phyloP scores from a whole-genome alignment of 2,329 filamentous ascomycete species.

The Biscogniauxia mediterranea region DNA sequence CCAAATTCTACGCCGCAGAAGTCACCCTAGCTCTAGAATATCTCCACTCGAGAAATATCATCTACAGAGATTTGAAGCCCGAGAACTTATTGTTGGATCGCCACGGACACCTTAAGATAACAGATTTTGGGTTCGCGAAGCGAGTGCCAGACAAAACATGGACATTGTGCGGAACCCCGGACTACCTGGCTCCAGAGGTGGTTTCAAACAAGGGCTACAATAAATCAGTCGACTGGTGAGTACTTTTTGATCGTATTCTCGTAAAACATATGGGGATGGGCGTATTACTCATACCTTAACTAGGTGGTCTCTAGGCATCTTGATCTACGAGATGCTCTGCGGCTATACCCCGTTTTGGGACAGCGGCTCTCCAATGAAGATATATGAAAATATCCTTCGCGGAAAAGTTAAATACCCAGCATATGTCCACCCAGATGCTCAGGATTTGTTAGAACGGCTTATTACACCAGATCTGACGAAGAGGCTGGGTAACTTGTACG shows the following conservation, averaged over 20 bases:
- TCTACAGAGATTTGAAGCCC: constrained; percentile 95
- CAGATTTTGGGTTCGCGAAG: constrained; percentile 98
- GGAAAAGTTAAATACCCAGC: constrained; percentile 95
- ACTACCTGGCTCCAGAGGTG: constrained; percentile 96
- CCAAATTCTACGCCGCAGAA: constrained; percentile 98
- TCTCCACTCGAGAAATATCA: constrained; percentile 90
- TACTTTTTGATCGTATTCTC: constrained; percentile 20
- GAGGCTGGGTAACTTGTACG: constrained; percentile 89
- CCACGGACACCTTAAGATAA: constrained; percentile 94
- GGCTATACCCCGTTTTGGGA: constrained; percentile 99
- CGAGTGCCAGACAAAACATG: constrained; percentile 98
- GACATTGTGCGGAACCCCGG: constrained; percentile 96
- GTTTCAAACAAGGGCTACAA: constrained; percentile 99
- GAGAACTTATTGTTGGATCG: constrained; percentile 90
- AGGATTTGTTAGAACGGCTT: constrained; percentile 85
- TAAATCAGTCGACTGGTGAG: constrained; percentile 98
- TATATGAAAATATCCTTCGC: constrained; percentile 98
- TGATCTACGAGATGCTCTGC: constrained; percentile 99
- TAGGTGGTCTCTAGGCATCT: constrained; percentile 97
- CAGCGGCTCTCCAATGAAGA: constrained; percentile 95
- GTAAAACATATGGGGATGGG: not conserved
- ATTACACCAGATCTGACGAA: constrained; percentile 96
- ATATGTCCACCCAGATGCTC: constrained; percentile 92
- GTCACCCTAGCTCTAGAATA: constrained; percentile 95
- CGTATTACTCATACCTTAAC: constrained; percentile 7